Evolutionary conservation across 306 rosid species (phyloP), one percentile per base, ranked within the genome.

Genomic region (Clitoria ternatea): DNA sequence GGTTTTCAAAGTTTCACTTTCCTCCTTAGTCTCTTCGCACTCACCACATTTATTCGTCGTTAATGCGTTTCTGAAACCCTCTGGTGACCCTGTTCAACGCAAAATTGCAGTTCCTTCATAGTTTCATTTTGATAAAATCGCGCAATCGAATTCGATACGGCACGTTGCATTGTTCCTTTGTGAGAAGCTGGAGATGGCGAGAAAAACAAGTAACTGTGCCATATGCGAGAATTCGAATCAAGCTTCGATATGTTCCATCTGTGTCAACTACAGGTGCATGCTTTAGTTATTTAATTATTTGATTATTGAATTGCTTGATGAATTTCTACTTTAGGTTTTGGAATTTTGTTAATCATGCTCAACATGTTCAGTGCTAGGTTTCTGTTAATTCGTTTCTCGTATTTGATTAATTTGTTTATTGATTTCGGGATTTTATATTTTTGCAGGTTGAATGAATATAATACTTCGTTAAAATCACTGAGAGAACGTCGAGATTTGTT

Each of bases 181-280:
- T 33, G 80, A 55, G 70, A 56, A 80, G 70, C 66, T 73, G 53
- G 75, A 74, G 81, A 86, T 79, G 95, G 81, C 82, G 71, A 80
- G 88, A 72, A 94, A 79, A 79, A 35, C 77, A 40, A 85, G 85
- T 72, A 76, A 29, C 76, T 94, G 99, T 69, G 87, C 88, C 42
- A 73, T 91, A 8, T 94, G 99, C 80, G 97, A 87, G 83, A 85
- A 82, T 76, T 80, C 87, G 15, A 90, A 91, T 83, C 86, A 79
- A 43, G 82, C 96, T 78, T 94, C 89, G 12, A 80, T 91, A 27
- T 94, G 99, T 69, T 8, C 83, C 27, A 57, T 74, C 60, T 94
- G 99, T 79, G 99, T 94, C 27, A 94, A 94, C 74, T 85, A 80
- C 80, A 91, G 92, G 99, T 89, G 77, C 27, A 8, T 27, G 40